Evolutionary conservation across 305 asterid genomes (phyloP).

Genomic region (Striga hermonthica): DNA sequence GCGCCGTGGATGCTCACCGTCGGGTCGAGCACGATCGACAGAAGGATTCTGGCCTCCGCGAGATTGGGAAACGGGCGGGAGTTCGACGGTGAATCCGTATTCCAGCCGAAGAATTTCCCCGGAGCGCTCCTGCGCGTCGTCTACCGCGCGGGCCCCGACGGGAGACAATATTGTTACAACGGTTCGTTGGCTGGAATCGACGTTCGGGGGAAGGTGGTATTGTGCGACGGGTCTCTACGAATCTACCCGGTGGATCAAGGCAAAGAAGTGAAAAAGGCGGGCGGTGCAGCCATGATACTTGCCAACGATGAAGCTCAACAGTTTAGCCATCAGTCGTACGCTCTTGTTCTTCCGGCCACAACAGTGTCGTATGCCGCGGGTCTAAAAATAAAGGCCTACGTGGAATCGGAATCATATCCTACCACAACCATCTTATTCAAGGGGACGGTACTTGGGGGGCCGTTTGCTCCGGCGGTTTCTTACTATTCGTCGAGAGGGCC

Average conservation of each 20-base stretch:
- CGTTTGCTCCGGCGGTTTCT: conserved; percentile 34
- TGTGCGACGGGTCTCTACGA: background rate
- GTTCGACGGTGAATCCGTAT: too few relatives aligned
- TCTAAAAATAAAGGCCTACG: background rate
- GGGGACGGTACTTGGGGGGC: conserved; percentile 30
- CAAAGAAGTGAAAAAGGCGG: background rate
- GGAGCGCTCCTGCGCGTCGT: too few relatives aligned
- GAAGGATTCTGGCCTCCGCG: background rate
- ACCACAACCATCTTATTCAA: conserved; percentile 28
- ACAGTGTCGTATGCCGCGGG: background rate
- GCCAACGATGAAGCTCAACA: background rate
- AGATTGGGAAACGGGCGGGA: too few relatives aligned
- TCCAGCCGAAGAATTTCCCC: too few relatives aligned
- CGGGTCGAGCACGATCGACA: background rate
- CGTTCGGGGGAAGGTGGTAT: background rate
- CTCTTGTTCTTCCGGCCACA: conserved; percentile 6
- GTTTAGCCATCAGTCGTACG: background rate
- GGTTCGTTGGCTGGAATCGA: background rate
- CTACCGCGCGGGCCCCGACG: conserved; percentile 23
- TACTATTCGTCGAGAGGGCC: conserved; percentile 30
- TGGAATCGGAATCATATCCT: conserved; percentile 27
- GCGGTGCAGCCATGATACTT: background rate
- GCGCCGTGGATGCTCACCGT: conserved; percentile 8
- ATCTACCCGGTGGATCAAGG: background rate
- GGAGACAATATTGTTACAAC: background rate